Conservation (phyloP, 2,329 filamentous ascomycete genomes). For the Botrytis deweyae region DNA sequence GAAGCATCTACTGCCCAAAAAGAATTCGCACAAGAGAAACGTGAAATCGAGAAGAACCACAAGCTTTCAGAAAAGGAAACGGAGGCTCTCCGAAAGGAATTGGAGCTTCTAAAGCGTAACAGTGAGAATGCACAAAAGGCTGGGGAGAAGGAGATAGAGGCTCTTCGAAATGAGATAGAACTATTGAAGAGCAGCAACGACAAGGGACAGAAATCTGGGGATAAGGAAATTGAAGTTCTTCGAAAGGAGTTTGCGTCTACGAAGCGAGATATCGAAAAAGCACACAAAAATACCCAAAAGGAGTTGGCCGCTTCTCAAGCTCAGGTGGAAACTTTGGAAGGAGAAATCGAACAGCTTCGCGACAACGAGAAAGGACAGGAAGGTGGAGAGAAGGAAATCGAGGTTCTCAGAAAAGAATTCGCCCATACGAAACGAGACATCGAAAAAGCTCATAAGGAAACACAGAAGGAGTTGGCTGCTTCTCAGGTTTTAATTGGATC, state of each 20-base stretch:
- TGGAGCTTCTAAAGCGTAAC: slow-evolving; percentile 42
- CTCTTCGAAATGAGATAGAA: slow-evolving; percentile 37
- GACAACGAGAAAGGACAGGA: slow-evolving; percentile 45
- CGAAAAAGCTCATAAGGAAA: slow-evolving; percentile 30
- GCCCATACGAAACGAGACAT: slow-evolving; percentile 38
- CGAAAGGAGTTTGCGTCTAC: slow-evolving; percentile 41
- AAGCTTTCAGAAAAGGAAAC: slow-evolving; percentile 34
- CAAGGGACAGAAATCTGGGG: slow-evolving; percentile 51
- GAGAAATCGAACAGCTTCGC: slow-evolving; percentile 26
- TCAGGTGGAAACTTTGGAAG: slow-evolving; percentile 56
- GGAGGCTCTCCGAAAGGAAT: slow-evolving; percentile 35
- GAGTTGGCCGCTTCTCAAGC: slow-evolving; percentile 49
- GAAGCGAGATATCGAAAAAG: slow-evolving; percentile 36
- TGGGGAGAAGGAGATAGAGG: slow-evolving; percentile 38
- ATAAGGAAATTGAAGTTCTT: slow-evolving; percentile 42
- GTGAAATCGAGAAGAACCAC: slow-evolving; percentile 32
- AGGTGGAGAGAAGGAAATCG: slow-evolving; percentile 47
- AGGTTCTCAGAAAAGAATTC: slow-evolving; percentile 42
- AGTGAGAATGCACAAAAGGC: slow-evolving; percentile 45
- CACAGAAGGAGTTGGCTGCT: slow-evolving; percentile 36
- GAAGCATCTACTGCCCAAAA: slow-evolving; percentile 42
- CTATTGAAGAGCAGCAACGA: slow-evolving; percentile 44
- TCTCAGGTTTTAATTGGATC: slow-evolving; percentile 65
- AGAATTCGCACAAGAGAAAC: slow-evolving; percentile 40
- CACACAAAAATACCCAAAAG: slow-evolving; percentile 33